Conservation (phyloP, 257 asterid genomes). For the Gardenia jasminoides region DNA sequence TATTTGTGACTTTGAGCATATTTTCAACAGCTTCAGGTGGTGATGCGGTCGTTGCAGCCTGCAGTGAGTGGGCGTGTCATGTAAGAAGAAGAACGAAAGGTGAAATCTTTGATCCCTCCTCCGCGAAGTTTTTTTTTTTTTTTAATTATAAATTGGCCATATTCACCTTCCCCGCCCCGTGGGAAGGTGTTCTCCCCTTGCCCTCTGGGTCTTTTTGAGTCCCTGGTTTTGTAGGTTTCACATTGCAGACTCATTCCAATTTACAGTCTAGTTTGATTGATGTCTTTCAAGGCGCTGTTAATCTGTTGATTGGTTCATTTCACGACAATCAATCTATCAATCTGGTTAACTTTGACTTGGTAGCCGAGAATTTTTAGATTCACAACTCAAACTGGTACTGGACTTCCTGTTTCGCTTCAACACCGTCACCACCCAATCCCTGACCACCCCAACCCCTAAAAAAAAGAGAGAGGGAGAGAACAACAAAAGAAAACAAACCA, state of each 20-base stretch:
- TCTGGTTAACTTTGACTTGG: no score
- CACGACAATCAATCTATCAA: no score
- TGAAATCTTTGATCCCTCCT: conserved; percentile 6
- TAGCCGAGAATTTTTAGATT: no score
- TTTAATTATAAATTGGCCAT: neutral
- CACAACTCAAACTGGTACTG: neutral
- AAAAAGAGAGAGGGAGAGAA: no score
- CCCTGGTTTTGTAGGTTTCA: neutral
- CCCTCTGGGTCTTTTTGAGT: neutral
- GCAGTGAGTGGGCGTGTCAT: no score
- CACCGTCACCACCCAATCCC: no score
- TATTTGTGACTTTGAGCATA: neutral
- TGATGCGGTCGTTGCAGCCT: neutral
- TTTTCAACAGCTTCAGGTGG: neutral
- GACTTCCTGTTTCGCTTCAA: neutral
- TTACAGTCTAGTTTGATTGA: neutral
- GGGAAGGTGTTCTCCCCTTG: neutral
- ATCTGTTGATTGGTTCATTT: no score
- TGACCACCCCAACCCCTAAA: no score
- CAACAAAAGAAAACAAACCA: no score
- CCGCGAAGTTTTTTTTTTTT: no score
- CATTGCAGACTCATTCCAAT: neutral
- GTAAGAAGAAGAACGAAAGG: neutral
- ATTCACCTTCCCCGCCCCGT: no score
- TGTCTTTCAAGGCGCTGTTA: no score